A percentile compares a stretch with the other conserved stretches of the same genome.
Evolutionary conservation across 345 rosid species (phyloP).

Genomic region (Reutealis trisperma): DNA sequence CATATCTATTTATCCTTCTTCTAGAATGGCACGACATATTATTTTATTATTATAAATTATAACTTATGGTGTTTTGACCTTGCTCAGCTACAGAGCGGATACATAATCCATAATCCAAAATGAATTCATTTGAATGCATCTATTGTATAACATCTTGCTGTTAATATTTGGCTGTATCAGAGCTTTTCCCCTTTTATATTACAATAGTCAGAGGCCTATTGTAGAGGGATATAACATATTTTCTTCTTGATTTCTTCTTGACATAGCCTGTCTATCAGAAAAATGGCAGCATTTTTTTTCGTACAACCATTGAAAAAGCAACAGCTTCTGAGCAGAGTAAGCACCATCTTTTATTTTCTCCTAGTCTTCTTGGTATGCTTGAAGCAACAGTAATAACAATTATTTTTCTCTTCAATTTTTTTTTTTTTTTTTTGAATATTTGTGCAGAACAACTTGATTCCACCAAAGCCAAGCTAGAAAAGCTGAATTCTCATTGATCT

Average conservation of each 20-base stretch:
- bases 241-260: constrained; percentile 15
- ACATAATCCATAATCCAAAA: neutral
- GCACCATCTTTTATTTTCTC: neutral
- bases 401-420: neutral
- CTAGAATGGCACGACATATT: neutral
- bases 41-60: too few species aligned
- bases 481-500: constrained; percentile 25
- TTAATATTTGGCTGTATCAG: neutral
- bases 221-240: neutral
- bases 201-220: neutral
- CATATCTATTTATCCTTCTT: neutral
- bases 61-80: neutral
- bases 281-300: constrained; percentile 46
- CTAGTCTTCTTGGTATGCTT: neutral
- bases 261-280: constrained; percentile 55
- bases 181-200: neutral
- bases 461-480: constrained; percentile 47
- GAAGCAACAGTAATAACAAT: neutral
- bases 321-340: constrained; percentile 48
- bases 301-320: constrained; percentile 42
- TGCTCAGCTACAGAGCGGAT: neutral
- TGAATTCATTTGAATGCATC: neutral
- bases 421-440: too few species aligned
- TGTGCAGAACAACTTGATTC: constrained; percentile 49
- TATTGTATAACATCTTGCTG: neutral